Conservation (phyloP, 2,329 filamentous ascomycete species). For the Cytospora piceae region DNA sequence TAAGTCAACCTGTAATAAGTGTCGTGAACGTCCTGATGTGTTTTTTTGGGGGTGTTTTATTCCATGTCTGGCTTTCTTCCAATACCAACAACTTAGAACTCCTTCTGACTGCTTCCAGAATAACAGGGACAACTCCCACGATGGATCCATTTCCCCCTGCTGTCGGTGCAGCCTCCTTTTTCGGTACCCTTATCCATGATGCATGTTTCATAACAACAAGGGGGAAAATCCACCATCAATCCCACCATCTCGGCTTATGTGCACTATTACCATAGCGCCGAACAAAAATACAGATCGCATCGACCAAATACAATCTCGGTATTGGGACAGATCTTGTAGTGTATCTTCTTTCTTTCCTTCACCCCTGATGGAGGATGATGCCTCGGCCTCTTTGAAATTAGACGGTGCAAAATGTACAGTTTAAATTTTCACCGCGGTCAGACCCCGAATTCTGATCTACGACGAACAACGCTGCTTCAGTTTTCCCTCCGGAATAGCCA, state of each 20-base stretch:
- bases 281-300: constrained; percentile 7
- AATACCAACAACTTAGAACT: background rate
- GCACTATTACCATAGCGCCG: constrained; percentile 5
- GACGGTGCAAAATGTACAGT: too few relatives aligned
- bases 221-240: constrained; percentile 1
- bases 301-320: background rate
- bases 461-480: background rate
- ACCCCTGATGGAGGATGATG: background rate
- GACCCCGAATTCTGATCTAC: background rate
- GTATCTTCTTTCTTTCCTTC: background rate
- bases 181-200: constrained; percentile 14
- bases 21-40: background rate
- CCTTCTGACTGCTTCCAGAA: constrained; percentile 2
- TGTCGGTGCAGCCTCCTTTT: constrained; percentile 28
- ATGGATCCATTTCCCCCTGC: constrained; percentile 7
- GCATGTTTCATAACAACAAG: constrained; percentile 28
- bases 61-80: background rate
- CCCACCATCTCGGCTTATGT: constrained; percentile 10
- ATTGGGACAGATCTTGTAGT: background rate
- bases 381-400: background rate
- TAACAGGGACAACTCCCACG: constrained; percentile 4
- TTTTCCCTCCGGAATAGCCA: too few relatives aligned
- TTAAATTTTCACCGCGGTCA: too few relatives aligned
- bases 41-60: background rate
- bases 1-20: background rate